Evolutionary conservation across 805 yeast genomes (phyloP), one percentile per base, ranked within the genome.

Genomic region (Maudiozyma pseudohumilis): DNA sequence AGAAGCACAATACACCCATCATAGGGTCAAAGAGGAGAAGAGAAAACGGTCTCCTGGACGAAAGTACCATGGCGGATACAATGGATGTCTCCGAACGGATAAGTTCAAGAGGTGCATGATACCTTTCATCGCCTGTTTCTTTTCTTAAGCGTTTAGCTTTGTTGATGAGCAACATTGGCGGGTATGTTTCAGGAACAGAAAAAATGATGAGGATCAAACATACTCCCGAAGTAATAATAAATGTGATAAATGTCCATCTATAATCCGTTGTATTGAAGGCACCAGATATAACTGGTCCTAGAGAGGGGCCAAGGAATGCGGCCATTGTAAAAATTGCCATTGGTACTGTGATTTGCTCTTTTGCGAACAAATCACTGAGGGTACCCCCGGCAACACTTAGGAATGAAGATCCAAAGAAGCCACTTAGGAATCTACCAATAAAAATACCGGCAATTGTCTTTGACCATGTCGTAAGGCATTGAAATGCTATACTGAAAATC

Each of bases 311-410:
- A 30, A 75, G 51, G 39, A 78, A 71, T 2, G 86, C 84, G 3
- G 77, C 68, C 13, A 78, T 61, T 0, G 83, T 68, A 48, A 72
- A 81, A 5, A 78, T 59, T 3, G 84, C 73, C 73, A 83, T 70
- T 2, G 92, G 87, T 8, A 69, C 59, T 23, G 84, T 83, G 38
- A 86, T 73, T 29, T 75, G 70, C 38, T 66, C 59, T 40, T 75
- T 75, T 13, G 63, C 63, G 64, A 76, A 83, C 39, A 82, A 65
- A 56, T 83, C 94, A 9, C 85, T 76, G 32, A 83, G 63, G 1
- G 82, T 69, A 16, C 92, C 94, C 24, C 88, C 87, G 8, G 86
- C 85, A 23, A 81, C 79, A 43, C 80, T 74, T 46, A 83, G 63
- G 29, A 86, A 81, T 2, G 83, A 79, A 35, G 85, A 77, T 3